Conservation (phyloP, 306 rosid genomes). For the Malus orientalis region DNA sequence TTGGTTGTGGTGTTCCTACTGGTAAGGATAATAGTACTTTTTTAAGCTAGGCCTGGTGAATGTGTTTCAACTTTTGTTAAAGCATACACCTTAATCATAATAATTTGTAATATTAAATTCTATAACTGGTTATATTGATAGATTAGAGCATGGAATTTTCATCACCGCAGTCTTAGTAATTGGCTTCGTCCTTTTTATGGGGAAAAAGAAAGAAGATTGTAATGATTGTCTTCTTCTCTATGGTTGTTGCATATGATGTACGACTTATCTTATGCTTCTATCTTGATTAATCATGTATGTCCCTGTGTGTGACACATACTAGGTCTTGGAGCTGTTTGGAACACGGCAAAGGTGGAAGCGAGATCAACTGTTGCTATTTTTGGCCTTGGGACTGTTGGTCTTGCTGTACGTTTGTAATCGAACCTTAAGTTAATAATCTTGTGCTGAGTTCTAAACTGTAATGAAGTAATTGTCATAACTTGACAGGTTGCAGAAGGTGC, state of each 20-base stretch:
- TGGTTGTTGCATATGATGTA: neutral
- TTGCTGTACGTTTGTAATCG: constrained; percentile 56
- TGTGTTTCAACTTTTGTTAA: neutral
- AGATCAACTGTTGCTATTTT: constrained; percentile 85
- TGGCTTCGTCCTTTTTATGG: neutral
- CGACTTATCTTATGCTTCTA: neutral
- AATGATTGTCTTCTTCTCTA: neutral
- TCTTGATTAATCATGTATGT: neutral
- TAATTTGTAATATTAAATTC: neutral
- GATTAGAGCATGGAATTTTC: neutral
- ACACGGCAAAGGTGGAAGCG: constrained; percentile 90
- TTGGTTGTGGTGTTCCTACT: constrained; percentile 89
- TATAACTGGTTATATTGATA: neutral
- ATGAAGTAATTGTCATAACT: constrained; percentile 7
- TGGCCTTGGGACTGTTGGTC: constrained; percentile 95
- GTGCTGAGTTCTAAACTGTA: constrained; percentile 9
- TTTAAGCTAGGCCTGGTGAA: neutral
- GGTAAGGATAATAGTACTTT: constrained; percentile 20
- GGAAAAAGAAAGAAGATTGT: neutral
- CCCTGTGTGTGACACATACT: neutral
- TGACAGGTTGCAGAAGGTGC: constrained; percentile 94
- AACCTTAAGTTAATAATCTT: constrained; percentile 6
- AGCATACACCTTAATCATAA: neutral
- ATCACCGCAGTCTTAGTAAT: neutral
- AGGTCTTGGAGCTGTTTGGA: constrained; percentile 99